Conservation (phyloP, 768 basidiomycete genomes). For the Clathrus columnatus region DNA sequence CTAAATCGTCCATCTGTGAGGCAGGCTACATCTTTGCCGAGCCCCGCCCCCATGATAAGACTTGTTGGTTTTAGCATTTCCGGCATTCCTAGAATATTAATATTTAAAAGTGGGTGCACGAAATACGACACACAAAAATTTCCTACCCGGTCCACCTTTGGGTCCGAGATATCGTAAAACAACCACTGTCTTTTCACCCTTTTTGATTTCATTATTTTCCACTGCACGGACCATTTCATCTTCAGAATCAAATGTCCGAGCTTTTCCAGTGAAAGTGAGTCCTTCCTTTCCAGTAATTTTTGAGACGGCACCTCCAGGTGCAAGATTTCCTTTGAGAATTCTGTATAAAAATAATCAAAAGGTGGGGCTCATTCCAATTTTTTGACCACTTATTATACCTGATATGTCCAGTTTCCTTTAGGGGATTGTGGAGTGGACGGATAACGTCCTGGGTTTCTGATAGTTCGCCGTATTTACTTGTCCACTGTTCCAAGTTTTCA, state of each 20-base stretch:
- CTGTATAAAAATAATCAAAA: conserved; percentile 32
- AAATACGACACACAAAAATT: not conserved
- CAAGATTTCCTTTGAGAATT: conserved; percentile 86
- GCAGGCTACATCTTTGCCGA: conserved; percentile 93
- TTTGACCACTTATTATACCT: conserved; percentile 39
- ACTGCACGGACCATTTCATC: conserved; percentile 82
- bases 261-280: conserved; percentile 80
- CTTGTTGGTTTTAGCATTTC: conserved; percentile 99
- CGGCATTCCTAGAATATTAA: conserved; percentile 69
- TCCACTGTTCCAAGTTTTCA: conserved; percentile 90
- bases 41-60: conserved; percentile 96
- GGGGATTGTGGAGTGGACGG: conserved; percentile 76
- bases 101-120: not conserved
- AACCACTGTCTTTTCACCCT: conserved; percentile 94
- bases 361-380: not conserved
- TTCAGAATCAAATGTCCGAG: conserved; percentile 87
- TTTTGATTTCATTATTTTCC: conserved; percentile 78
- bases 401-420: conserved; percentile 85
- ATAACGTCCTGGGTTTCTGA: conserved; percentile 74
- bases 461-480: conserved; percentile 68
- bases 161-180: conserved; percentile 95
- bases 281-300: conserved; percentile 98
- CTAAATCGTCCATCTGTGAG: conserved; percentile 97
- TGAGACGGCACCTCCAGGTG: conserved; percentile 91
- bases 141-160: conserved; percentile 87